phyloP scores from a whole-genome alignment of 2,329 filamentous ascomycete species.

The Cladophialophora bantiana region DNA sequence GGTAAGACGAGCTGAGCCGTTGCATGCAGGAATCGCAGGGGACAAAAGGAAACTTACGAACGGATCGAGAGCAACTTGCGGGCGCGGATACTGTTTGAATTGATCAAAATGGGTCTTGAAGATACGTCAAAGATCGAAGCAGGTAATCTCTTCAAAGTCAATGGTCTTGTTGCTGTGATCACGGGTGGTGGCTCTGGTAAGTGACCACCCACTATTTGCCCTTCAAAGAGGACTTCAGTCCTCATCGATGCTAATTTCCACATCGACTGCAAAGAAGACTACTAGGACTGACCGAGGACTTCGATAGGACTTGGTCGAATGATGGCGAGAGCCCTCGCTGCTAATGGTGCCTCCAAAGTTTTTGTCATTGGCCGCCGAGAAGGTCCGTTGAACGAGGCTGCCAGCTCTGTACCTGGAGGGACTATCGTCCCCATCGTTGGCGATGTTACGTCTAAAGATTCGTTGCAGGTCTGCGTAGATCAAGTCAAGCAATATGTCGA shows the following conservation, averaged over 20 bases:
- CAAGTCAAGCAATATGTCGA: constrained; percentile 50
- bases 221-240: background rate
- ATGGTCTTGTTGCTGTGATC: constrained; percentile 60
- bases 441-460: constrained; percentile 51
- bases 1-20: no score
- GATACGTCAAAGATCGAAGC: constrained; percentile 32
- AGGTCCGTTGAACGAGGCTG: constrained; percentile 51
- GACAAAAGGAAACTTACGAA: no score
- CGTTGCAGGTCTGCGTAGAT: constrained; percentile 46
- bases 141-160: constrained; percentile 56
- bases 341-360: constrained; percentile 60
- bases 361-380: constrained; percentile 61
- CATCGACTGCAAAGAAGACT: background rate
- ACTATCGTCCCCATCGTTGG: constrained; percentile 54
- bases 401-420: constrained; percentile 48
- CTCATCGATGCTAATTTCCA: background rate
- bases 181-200: constrained; percentile 62
- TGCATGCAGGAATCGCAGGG: no score
- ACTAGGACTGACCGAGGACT: background rate
- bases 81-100: no score
- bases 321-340: constrained; percentile 53
- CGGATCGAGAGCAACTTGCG: no score
- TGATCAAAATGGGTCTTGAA: constrained; percentile 17
- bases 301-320: constrained; percentile 51
- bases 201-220: constrained; percentile 9